phyloP scores from a whole-genome alignment of 2,329 filamentous ascomycete genomes.

The Mollisia scopiformis region DNA sequence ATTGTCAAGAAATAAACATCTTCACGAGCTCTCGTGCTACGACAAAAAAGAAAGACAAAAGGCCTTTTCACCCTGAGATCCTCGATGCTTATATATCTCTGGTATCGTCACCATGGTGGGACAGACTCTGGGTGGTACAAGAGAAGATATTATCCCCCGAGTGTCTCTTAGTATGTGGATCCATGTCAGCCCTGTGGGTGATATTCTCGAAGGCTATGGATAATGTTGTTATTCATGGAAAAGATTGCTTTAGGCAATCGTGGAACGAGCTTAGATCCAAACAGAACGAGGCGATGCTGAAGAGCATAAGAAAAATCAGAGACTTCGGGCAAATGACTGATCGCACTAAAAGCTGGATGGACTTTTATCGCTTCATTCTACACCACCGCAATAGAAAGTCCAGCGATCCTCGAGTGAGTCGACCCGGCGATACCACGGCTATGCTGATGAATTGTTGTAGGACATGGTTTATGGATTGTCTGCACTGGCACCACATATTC shows the following conservation, averaged over 20 bases:
- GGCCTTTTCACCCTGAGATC: background rate
- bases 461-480: constrained; percentile 11
- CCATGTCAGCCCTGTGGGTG: background rate
- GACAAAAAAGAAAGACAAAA: background rate
- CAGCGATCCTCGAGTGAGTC: constrained; percentile 3
- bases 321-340: background rate
- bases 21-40: background rate
- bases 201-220: background rate
- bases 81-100: background rate
- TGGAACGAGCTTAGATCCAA: background rate
- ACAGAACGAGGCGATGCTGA: background rate
- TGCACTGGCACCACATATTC: constrained; percentile 2
- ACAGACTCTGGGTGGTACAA: background rate
- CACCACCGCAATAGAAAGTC: background rate
- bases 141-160: background rate
- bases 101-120: background rate
- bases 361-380: background rate
- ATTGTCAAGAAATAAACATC: background rate
- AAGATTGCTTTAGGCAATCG: background rate
- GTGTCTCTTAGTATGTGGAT: background rate
- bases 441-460: background rate
- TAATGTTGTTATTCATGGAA: background rate
- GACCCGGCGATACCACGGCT: too few species aligned
- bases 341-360: background rate
- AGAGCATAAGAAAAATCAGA: background rate